phyloP scores from a whole-genome alignment of 352 stramenopile species.

The Elongisporangium anandrum region DNA sequence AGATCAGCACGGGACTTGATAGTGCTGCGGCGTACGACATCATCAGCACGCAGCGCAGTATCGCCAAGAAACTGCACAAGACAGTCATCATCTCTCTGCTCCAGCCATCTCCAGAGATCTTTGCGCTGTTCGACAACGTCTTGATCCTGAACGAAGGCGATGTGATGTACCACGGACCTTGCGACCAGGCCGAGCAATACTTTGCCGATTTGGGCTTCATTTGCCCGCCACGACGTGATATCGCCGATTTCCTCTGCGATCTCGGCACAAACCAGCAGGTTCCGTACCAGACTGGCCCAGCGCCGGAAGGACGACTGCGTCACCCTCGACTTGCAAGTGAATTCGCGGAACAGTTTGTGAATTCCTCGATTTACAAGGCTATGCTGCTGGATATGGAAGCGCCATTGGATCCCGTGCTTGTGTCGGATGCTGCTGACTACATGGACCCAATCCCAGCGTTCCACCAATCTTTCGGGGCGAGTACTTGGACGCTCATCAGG shows the following conservation, averaged over 20 bases:
- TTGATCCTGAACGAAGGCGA: slow-evolving; percentile 88
- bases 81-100: slow-evolving; percentile 79
- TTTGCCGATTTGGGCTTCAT: slow-evolving; percentile 71
- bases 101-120: slow-evolving; percentile 90
- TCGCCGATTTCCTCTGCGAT: slow-evolving; percentile 90
- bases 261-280: slow-evolving; percentile 36
- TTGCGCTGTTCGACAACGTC: slow-evolving; percentile 92
- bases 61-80: slow-evolving; percentile 40
- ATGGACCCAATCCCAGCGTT: slow-evolving; percentile 35
- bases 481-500: slow-evolving; percentile 38
- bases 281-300: slow-evolving; percentile 21
- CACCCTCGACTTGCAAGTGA: slow-evolving; percentile 28
- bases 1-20: slow-evolving; percentile 65
- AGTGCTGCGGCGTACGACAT: slow-evolving; percentile 54
- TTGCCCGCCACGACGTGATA: slow-evolving; percentile 59
- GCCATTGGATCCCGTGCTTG: slow-evolving; percentile 88
- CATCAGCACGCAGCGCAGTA: slow-evolving; percentile 31
- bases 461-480: slow-evolving; percentile 34
- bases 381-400: slow-evolving; percentile 77
- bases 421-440: slow-evolving; percentile 68
- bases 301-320: slow-evolving; percentile 1
- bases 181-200: slow-evolving; percentile 55
- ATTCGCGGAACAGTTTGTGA: slow-evolving; percentile 36
- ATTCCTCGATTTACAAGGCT: slow-evolving; percentile 30
- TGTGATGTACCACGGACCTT: slow-evolving; percentile 85